Conservation (phyloP, 148 eudicot species). For the Hydrangea macrophylla region DNA sequence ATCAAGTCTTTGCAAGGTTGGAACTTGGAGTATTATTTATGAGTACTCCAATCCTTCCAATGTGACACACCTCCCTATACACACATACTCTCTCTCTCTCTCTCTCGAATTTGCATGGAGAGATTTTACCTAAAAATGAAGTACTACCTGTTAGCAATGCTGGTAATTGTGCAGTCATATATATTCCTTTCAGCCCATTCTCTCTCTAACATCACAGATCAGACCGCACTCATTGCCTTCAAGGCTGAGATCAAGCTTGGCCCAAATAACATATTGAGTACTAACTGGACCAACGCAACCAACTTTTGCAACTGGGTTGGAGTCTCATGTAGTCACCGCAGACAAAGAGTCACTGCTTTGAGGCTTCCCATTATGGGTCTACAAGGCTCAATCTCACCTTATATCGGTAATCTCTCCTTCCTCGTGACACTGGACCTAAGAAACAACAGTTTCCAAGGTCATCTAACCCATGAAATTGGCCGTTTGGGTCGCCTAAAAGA, state of each 20-base stretch:
- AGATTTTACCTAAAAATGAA: too few species aligned
- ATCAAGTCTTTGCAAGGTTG: too few species aligned
- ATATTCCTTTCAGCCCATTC: neutral
- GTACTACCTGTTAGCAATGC: too few species aligned
- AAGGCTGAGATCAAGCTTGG: too few species aligned
- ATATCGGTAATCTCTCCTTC: neutral
- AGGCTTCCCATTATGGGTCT: neutral
- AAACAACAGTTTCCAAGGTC: neutral
- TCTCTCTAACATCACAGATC: neutral
- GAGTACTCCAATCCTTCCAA: too few species aligned
- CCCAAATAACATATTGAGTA: neutral
- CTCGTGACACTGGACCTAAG: neutral
- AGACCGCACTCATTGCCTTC: neutral
- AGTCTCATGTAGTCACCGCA: neutral
- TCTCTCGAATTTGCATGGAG: too few species aligned
- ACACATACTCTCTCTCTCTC: too few species aligned
- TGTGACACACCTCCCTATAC: too few species aligned
- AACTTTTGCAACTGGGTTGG: constrained; percentile 7
- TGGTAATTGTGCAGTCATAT: too few species aligned
- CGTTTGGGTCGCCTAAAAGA: too few species aligned
- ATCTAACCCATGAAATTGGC: neutral
- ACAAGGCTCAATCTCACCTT: neutral
- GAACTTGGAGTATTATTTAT: too few species aligned
- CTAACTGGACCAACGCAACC: neutral
- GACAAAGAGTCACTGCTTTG: neutral